Percentiles rank a stretch among this genome's conserved stretches.
phyloP scores from a whole-genome alignment of 306 rosid genomes.

The Macrotyloma uniflorum region DNA sequence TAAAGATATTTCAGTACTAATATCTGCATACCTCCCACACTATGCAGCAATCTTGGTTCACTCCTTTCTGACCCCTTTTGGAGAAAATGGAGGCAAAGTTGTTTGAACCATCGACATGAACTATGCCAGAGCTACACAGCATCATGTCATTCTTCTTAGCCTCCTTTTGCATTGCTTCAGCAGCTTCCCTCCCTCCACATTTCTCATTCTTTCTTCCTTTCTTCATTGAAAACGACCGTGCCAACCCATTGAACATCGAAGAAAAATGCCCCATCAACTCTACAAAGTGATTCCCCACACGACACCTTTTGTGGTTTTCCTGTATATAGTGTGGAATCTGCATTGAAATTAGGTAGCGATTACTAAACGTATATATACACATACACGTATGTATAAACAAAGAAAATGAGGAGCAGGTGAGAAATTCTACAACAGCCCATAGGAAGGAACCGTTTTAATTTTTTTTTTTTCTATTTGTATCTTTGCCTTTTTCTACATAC shows the following conservation, averaged over 20 bases:
- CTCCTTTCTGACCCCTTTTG: constrained; percentile 82
- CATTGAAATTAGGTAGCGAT: constrained; percentile 20
- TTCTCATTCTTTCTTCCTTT: constrained; percentile 52
- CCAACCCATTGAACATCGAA: constrained; percentile 76
- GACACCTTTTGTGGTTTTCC: not conserved
- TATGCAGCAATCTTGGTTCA: constrained; percentile 92
- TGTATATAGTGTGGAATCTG: constrained; percentile 40
- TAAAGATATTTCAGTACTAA: not conserved
- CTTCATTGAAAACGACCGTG: constrained; percentile 58
- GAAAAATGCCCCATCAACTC: constrained; percentile 71
- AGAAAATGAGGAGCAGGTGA: constrained; percentile 46
- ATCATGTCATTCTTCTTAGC: constrained; percentile 81
- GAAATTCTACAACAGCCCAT: constrained; percentile 41
- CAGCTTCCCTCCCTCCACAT: constrained; percentile 68
- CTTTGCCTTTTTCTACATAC: constrained; percentile 28
- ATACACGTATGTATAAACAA: not conserved
- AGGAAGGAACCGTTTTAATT: constrained; percentile 23
- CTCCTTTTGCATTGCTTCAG: constrained; percentile 73
- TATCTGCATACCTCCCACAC: constrained; percentile 87
- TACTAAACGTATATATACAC: not conserved
- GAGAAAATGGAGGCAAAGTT: constrained; percentile 81
- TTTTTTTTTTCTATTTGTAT: constrained; percentile 25
- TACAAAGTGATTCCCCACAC: constrained; percentile 18
- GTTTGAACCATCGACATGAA: constrained; percentile 64
- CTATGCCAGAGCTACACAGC: constrained; percentile 57